A percentile compares a stretch with the other conserved stretches of the same genome.
Evolutionary conservation across 106 monocot species (phyloP).

Genomic region (Dendrobium huoshanense): DNA sequence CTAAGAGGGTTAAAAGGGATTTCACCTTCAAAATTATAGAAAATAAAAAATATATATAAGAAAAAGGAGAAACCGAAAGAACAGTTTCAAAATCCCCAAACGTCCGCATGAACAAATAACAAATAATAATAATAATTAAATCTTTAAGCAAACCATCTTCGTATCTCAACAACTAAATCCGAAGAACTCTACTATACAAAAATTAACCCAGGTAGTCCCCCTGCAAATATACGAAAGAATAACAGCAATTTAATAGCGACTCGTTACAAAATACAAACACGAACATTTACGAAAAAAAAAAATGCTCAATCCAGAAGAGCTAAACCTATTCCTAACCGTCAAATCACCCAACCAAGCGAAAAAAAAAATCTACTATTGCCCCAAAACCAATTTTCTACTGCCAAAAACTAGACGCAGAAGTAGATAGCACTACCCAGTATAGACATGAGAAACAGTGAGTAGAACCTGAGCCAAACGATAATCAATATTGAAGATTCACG

Average conservation of each 20-base stretch:
- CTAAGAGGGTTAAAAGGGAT: not conserved
- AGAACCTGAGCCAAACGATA: not conserved
- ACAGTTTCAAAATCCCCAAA: not conserved
- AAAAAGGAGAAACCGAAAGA: not conserved
- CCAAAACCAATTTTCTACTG: not conserved
- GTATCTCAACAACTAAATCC: not conserved
- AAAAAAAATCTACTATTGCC: not conserved
- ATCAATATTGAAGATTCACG: conserved; percentile 26
- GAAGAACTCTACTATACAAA: not conserved
- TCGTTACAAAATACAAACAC: not conserved
- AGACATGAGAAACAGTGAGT: too few species aligned
- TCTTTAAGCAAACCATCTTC: not conserved
- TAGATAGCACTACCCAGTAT: too few species aligned
- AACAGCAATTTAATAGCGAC: not conserved
- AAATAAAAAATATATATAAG: too few species aligned
- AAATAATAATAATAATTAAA: not conserved
- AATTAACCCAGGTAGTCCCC: not conserved
- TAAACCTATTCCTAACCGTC: not conserved
- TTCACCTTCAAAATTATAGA: not conserved
- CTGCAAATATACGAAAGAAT: not conserved
- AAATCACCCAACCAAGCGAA: not conserved
- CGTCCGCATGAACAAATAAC: not conserved
- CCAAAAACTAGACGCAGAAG: not conserved
- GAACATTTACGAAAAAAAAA: not conserved
- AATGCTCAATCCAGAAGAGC: not conserved